Conservation (phyloP, 106 monocot genomes). For the Cymbidium sinense region DNA sequence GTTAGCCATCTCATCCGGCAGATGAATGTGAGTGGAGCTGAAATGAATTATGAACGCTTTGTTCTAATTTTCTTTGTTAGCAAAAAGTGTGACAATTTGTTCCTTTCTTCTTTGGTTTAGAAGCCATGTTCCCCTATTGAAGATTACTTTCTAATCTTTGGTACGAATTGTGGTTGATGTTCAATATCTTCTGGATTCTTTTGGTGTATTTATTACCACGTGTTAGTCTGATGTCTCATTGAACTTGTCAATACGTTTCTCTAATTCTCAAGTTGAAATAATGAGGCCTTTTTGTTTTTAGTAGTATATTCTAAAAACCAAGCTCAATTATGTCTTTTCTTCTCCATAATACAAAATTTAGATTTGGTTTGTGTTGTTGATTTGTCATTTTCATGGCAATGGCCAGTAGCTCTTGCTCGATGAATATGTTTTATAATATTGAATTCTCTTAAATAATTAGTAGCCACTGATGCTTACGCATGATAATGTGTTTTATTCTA, state of each 20-base stretch:
- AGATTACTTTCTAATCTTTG: no score
- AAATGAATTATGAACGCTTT: background rate
- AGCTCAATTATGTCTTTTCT: background rate
- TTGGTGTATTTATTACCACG: no score
- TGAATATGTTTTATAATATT: no score
- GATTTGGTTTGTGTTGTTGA: background rate
- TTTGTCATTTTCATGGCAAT: background rate
- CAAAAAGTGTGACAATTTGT: background rate
- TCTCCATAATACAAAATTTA: background rate
- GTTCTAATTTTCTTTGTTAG: background rate
- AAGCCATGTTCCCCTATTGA: background rate
- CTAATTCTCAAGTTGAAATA: no score
- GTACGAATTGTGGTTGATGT: no score
- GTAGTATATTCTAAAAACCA: background rate
- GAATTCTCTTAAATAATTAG: no score
- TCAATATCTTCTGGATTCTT: no score
- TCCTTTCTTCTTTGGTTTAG: background rate
- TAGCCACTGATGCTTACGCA: no score
- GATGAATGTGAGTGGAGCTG: background rate
- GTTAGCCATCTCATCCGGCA: background rate
- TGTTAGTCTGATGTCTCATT: no score
- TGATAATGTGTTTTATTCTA: no score
- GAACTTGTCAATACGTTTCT: no score
- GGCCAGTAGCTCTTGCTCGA: no score
- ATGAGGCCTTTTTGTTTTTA: background rate